Conservation (phyloP, 805 yeast genomes). For the Debaryomyces hansenii region DNA sequence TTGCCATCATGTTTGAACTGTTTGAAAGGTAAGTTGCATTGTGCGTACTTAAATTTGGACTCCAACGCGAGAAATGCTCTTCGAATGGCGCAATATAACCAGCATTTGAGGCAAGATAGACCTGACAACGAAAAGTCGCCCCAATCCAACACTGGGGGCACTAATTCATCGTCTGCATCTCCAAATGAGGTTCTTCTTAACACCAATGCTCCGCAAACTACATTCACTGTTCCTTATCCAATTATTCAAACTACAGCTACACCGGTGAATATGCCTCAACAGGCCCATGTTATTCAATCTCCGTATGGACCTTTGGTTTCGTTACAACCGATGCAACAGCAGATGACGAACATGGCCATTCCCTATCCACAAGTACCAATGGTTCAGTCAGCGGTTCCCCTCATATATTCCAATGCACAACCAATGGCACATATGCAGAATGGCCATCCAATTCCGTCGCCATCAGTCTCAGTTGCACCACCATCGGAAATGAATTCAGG, state of each 20-base stretch:
- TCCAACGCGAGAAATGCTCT: slow-evolving; percentile 50
- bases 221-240: slow-evolving; percentile 15
- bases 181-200: neutral
- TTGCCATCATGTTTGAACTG: slow-evolving; percentile 52
- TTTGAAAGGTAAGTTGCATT: slow-evolving; percentile 44
- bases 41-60: slow-evolving; percentile 48
- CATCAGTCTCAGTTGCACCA: slow-evolving; percentile 10
- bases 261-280: slow-evolving; percentile 9
- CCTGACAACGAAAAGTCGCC: slow-evolving; percentile 9
- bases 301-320: slow-evolving; percentile 29
- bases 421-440: neutral
- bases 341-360: neutral
- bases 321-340: slow-evolving; percentile 11
- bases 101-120: slow-evolving; percentile 28
- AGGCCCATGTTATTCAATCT: slow-evolving; percentile 19
- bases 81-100: slow-evolving; percentile 49
- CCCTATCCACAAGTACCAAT: slow-evolving; percentile 4
- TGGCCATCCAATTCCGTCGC: slow-evolving; percentile 8
- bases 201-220: slow-evolving; percentile 2
- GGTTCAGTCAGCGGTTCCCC: neutral
- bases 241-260: slow-evolving; percentile 8
- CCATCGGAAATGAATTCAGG: neutral
- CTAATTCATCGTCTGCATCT: neutral
- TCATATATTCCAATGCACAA: neutral
- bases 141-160: slow-evolving; percentile 3